Evolutionary conservation across 768 basidiomycete genomes (phyloP).

Genomic region (Butyriboletus loyo): DNA sequence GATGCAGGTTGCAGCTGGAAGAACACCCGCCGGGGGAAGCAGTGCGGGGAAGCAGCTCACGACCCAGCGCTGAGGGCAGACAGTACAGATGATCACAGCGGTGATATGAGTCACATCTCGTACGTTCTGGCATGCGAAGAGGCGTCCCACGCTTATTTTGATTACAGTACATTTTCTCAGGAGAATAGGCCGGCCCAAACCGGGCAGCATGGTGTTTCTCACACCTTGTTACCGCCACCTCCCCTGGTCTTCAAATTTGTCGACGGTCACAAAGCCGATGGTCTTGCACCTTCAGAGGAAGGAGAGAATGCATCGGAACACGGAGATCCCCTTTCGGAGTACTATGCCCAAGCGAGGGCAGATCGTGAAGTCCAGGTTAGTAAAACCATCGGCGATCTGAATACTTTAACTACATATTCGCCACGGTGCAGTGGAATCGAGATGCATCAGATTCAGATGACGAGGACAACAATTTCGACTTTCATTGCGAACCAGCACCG

Average conservation of each 20-base stretch:
- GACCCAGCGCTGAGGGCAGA: neutral
- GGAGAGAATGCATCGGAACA: constrained; percentile 2
- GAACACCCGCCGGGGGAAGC: constrained; percentile 7
- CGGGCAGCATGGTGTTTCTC: neutral
- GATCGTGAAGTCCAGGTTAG: constrained; percentile 45
- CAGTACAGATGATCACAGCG: constrained; percentile 10
- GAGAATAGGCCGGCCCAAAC: constrained; percentile 15
- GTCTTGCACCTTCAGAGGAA: neutral
- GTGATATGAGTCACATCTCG: constrained; percentile 48
- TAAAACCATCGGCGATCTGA: neutral
- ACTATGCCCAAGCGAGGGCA: constrained; percentile 56
- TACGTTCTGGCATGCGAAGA: constrained; percentile 26
- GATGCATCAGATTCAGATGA: constrained; percentile 38
- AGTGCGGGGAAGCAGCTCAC: neutral
- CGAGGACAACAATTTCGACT: constrained; percentile 22
- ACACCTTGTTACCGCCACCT: constrained; percentile 24
- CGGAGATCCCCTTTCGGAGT: constrained; percentile 60
- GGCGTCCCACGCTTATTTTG: constrained; percentile 12
- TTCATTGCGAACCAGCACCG: constrained; percentile 16
- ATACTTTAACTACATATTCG: neutral
- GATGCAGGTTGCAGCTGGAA: constrained; percentile 37
- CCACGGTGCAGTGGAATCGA: constrained; percentile 32
- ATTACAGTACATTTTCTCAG: constrained; percentile 37
- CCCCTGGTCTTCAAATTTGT: constrained; percentile 18
- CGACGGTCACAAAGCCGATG: neutral